Conservation (phyloP, 805 yeast species). For the Ogataea pini region DNA sequence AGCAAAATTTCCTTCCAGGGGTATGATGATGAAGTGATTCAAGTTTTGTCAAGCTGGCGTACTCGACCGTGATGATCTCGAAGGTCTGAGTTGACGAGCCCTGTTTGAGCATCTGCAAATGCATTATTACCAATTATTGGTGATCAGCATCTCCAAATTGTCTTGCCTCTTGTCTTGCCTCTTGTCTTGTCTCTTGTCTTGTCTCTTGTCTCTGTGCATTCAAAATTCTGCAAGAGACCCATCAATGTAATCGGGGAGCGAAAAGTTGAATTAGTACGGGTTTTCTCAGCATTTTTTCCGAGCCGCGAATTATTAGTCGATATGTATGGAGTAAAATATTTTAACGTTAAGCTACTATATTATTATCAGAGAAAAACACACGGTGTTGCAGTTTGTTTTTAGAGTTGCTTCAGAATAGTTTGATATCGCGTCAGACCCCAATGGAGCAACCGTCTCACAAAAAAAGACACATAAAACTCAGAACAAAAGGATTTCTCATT, state of each 20-base stretch:
- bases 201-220: neutral
- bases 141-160: neutral
- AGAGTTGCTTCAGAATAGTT: slow-evolving; percentile 1
- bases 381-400: neutral
- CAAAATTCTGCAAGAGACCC: slow-evolving; percentile 2
- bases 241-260: slow-evolving; percentile 2
- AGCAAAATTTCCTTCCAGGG: no score
- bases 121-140: neutral
- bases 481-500: neutral
- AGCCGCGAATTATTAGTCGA: slow-evolving; percentile 4
- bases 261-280: neutral
- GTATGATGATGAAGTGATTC: no score
- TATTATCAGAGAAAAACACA: neutral
- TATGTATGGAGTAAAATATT: neutral
- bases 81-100: neutral
- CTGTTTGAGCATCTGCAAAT: neutral
- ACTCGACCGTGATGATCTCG: neutral
- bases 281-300: neutral
- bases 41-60: no score
- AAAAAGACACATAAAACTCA: neutral
- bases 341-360: neutral
- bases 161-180: neutral
- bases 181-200: no score
- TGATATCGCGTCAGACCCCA: slow-evolving; percentile 1
- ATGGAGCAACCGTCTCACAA: neutral